These are phyloP conservation scores for Paraleonurus japonicus DNA, from an alignment of 257 asterid genomes.

Conservation along the genomic window DNA sequence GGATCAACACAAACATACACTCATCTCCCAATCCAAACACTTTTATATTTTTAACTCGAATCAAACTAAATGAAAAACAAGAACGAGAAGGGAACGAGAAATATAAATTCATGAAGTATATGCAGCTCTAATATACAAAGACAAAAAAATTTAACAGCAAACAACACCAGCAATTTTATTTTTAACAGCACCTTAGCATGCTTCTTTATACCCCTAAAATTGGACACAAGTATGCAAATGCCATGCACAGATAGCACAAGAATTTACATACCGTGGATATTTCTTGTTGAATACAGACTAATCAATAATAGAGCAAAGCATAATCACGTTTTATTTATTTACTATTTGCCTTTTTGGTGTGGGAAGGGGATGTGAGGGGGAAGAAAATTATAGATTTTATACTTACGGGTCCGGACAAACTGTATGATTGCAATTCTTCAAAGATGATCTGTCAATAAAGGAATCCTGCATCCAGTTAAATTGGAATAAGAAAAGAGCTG, in stretches of 20 bases:
- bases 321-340: neutral
- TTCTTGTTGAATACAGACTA: neutral
- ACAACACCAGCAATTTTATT: neutral
- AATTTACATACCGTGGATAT: neutral
- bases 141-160: neutral
- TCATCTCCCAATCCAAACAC: neutral
- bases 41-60: too few relatives aligned
- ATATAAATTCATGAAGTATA: neutral
- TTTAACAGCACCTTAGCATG: neutral
- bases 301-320: neutral
- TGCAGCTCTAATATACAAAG: neutral
- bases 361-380: too few relatives aligned
- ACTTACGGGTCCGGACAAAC: constrained; percentile 92
- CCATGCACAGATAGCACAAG: neutral
- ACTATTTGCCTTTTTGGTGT: too few relatives aligned
- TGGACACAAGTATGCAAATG: neutral
- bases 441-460: constrained; percentile 37
- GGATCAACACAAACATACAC: constrained; percentile 8
- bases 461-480: constrained; percentile 44
- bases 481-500: constrained; percentile 14
- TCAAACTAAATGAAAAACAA: neutral
- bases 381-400: neutral
- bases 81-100: neutral
- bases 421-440: constrained; percentile 53
- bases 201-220: neutral